A percentile compares a stretch with the other conserved stretches of the same genome.
phyloP scores from a whole-genome alignment of 331 rosid genomes.

The Pyracantha coccinea region DNA sequence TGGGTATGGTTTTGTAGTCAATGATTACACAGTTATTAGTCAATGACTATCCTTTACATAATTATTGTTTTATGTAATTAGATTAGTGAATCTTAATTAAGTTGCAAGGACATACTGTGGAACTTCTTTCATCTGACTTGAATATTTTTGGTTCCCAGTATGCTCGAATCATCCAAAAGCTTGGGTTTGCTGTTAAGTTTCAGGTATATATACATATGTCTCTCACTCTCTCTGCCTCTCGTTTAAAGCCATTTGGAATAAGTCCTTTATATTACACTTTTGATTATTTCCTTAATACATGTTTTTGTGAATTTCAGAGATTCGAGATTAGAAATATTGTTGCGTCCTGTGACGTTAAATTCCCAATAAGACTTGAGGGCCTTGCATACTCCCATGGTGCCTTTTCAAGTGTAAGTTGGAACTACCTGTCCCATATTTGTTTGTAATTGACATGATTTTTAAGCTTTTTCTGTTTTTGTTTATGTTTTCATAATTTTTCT shows the following conservation, averaged over 20 bases:
- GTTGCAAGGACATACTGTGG: neutral
- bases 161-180: neutral
- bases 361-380: constrained; percentile 64
- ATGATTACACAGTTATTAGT: neutral
- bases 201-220: constrained; percentile 28
- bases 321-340: constrained; percentile 68
- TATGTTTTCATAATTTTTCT: neutral
- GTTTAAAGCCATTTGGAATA: neutral
- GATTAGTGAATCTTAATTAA: neutral
- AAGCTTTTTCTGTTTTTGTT: neutral
- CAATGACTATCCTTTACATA: neutral
- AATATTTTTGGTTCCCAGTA: constrained; percentile 31
- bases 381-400: constrained; percentile 72
- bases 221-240: neutral
- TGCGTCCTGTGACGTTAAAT: constrained; percentile 75
- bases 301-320: constrained; percentile 35
- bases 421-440: neutral
- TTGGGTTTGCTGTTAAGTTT: neutral
- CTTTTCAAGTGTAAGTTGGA: constrained; percentile 59
- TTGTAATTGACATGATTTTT: neutral
- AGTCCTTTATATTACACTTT: neutral
- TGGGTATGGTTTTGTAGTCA: neutral
- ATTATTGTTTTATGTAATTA: constrained; percentile 7
- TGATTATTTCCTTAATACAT: neutral
- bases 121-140: constrained; percentile 12